phyloP scores from a whole-genome alignment of 257 asterid species.

The Ligustrum vulgare region DNA sequence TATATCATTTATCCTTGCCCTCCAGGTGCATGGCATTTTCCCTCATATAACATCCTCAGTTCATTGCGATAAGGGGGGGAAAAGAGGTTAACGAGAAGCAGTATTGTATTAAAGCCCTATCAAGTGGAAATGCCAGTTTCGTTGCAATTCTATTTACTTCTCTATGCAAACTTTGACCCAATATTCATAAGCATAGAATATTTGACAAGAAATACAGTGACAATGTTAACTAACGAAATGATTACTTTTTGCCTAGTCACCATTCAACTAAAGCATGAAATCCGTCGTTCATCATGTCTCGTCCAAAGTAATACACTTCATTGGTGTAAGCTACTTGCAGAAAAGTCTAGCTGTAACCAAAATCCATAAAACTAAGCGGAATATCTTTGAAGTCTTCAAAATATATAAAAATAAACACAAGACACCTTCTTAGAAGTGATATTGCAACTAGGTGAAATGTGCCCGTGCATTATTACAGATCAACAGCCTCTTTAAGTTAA shows the following conservation, averaged over 20 bases:
- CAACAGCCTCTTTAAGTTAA: slow-evolving; percentile 16
- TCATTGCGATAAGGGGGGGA: background rate
- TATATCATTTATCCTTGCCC: background rate
- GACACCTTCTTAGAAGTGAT: background rate
- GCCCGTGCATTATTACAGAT: background rate
- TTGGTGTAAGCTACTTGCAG: background rate
- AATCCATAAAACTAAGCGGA: slow-evolving; percentile 8
- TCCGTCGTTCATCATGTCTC: background rate
- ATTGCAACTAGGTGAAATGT: background rate
- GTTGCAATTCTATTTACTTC: background rate
- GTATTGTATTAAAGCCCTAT: background rate
- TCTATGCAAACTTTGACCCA: background rate
- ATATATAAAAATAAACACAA: background rate
- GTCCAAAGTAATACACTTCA: background rate
- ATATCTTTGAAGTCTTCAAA: background rate
- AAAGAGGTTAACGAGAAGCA: background rate
- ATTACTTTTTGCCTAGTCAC: background rate
- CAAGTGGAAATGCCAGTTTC: background rate
- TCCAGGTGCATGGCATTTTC: background rate
- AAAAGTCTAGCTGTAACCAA: background rate
- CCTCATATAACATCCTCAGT: background rate
- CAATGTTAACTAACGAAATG: background rate
- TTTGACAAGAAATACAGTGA: background rate
- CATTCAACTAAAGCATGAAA: background rate
- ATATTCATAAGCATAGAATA: background rate